phyloP scores from a whole-genome alignment of 2,329 filamentous ascomycete genomes.

The Alternaria sp. region DNA sequence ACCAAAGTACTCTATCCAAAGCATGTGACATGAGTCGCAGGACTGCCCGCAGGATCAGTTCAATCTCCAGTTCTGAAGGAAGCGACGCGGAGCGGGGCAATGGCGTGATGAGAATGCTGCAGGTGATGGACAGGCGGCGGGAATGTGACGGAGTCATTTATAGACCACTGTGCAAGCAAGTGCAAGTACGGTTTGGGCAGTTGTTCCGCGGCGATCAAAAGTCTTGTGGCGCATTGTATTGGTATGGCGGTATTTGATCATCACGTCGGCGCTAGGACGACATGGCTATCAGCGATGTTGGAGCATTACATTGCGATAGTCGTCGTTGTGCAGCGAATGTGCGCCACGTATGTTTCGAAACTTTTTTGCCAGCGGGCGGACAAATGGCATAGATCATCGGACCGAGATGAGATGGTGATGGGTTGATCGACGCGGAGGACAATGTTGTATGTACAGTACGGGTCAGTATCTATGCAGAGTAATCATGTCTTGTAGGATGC shows the following conservation, averaged over 20 bases:
- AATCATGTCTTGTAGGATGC: not conserved
- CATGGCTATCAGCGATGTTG: not conserved
- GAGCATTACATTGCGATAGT: not conserved
- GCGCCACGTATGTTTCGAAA: not conserved
- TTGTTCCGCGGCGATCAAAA: not conserved
- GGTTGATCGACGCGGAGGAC: not conserved
- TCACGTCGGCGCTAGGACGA: not conserved
- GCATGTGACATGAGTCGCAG: not conserved
- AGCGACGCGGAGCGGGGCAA: slow-evolving; percentile 2
- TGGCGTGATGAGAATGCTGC: not conserved
- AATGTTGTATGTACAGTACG: not conserved
- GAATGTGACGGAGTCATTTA: not conserved
- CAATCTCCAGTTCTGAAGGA: not conserved
- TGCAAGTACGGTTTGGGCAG: not conserved
- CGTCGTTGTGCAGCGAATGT: not conserved
- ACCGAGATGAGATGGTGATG: not conserved
- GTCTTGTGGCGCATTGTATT: not conserved
- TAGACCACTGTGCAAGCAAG: not conserved
- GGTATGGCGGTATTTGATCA: not conserved
- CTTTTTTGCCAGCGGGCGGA: not conserved
- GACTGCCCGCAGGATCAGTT: not conserved
- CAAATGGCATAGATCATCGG: not conserved
- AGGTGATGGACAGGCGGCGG: not conserved
- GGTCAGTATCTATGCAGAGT: not conserved
- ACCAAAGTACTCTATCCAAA: not conserved